Evolutionary conservation across 2,329 filamentous ascomycete genomes (phyloP), one percentile per base, ranked within the genome.

Genomic region (Trichophyton equinum): DNA sequence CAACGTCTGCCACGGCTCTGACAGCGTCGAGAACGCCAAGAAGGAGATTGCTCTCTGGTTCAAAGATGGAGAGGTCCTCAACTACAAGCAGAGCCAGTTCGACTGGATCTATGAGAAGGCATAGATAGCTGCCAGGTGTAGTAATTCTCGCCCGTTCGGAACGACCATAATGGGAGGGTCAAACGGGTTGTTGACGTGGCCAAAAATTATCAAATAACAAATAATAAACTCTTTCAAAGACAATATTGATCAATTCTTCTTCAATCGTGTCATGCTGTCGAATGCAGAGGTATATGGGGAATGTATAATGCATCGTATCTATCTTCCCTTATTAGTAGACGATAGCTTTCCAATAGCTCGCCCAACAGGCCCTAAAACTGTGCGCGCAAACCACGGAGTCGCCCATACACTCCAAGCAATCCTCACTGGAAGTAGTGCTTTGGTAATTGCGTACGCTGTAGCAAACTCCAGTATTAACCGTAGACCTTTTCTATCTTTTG

Each of bases 31-130:
- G 86, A 96, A 85, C 82, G 94, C 94, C 80, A 85, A 97, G 88
- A 96, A 97, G 89, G 94, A 99, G 84, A 99, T 99, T 76, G 87
- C 87, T 73, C 86, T 97, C 76, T 99, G 94, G 94, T 99, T 99
- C 88, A 86, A 88, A 79, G 81, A 88, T 69, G 85, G 85, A 70
- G 94, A 97, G 79, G 76, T 96, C 73, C 79, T 90, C 79, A 82
- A 75, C 79, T 97, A 88, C 85, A 92, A 94, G 84, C 81, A 82
- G 69, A 82, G 88, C 75, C 83, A 89, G 80, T 84, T 88, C 79
- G 85, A 88, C 82, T 97, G 94, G 94, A 82, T 97, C 82, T 97
- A 96, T 83, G 94, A 99, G 88, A 92, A 95, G 83, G 70, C 79
- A 65, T 77, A 76, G 69, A 49, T 46, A 25, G 15, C n/a, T 18